phyloP scores from a whole-genome alignment of 2,329 filamentous ascomycete genomes.

The Fusarium lyarnte region DNA sequence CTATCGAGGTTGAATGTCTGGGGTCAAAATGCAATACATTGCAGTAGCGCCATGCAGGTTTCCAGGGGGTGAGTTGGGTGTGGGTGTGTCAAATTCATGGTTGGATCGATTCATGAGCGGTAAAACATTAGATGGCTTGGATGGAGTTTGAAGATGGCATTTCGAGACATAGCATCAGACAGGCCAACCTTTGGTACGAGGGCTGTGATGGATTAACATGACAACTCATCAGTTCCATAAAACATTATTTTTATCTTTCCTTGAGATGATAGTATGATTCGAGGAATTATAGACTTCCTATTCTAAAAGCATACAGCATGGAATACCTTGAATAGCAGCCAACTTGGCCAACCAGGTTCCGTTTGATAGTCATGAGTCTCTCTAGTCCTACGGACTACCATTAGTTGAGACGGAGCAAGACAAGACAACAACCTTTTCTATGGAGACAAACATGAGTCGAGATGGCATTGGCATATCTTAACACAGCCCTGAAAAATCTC shows the following conservation, averaged over 20 bases:
- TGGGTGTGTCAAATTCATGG: slow-evolving; percentile 21
- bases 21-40: slow-evolving; percentile 30
- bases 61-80: slow-evolving; percentile 37
- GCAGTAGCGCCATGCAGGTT: slow-evolving; percentile 39
- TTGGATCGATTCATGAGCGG: slow-evolving; percentile 7
- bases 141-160: slow-evolving; percentile 23
- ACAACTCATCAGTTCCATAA: background rate
- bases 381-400: background rate
- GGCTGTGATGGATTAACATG: background rate
- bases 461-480: slow-evolving; percentile 10
- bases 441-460: slow-evolving; percentile 11
- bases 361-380: background rate
- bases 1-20: slow-evolving; percentile 8
- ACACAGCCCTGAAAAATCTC: slow-evolving; percentile 25
- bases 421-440: background rate
- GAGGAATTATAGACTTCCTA: background rate
- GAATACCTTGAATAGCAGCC: background rate
- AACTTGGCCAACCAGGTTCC: background rate
- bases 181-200: background rate
- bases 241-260: background rate
- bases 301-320: background rate
- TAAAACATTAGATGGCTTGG: slow-evolving; percentile 23
- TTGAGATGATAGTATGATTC: background rate
- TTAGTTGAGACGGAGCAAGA: background rate
- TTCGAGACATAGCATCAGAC: slow-evolving; percentile 20